Evolutionary conservation across 2,329 filamentous ascomycete genomes (phyloP).

Genomic region (Dactylellina sp.): DNA sequence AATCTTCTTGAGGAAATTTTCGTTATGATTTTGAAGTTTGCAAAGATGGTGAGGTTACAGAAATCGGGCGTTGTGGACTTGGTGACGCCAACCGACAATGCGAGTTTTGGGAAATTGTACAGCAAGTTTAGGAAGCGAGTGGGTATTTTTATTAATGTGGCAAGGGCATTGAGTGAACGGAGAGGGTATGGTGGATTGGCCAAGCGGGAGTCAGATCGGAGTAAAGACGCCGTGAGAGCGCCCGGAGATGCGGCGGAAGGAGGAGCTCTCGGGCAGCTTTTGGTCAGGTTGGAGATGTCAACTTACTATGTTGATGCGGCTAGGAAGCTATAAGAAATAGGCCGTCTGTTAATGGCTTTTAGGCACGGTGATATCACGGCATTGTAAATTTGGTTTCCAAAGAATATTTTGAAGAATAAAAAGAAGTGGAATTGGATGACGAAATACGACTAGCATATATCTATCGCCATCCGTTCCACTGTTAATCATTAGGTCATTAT

Average conservation of each 20-base stretch:
- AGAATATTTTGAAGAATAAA: background rate
- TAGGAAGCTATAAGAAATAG: constrained; percentile 33
- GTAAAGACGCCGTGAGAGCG: constrained; percentile 57
- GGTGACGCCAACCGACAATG: constrained; percentile 61
- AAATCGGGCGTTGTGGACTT: constrained; percentile 29
- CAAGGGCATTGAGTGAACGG: constrained; percentile 75
- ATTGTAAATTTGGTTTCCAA: background rate
- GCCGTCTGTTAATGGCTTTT: background rate
- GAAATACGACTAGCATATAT: constrained; percentile 27
- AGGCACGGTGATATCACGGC: background rate
- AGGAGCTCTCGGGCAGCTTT: constrained; percentile 75
- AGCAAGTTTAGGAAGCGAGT: constrained; percentile 76
- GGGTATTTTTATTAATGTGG: constrained; percentile 79
- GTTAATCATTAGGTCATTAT: constrained; percentile 13
- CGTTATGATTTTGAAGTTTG: constrained; percentile 76
- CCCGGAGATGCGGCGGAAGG: constrained; percentile 64
- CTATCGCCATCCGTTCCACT: constrained; percentile 14
- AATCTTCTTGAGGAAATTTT: constrained; percentile 82
- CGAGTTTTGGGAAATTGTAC: constrained; percentile 70
- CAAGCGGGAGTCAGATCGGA: constrained; percentile 63
- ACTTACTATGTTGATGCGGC: constrained; percentile 58
- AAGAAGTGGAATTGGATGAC: background rate
- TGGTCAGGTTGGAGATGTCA: constrained; percentile 76
- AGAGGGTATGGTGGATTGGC: constrained; percentile 66
- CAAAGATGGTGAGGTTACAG: constrained; percentile 63